A percentile compares a stretch with the other conserved stretches of the same genome.
phyloP scores from a whole-genome alignment of 345 rosid species.

The Heritiera fomes region DNA sequence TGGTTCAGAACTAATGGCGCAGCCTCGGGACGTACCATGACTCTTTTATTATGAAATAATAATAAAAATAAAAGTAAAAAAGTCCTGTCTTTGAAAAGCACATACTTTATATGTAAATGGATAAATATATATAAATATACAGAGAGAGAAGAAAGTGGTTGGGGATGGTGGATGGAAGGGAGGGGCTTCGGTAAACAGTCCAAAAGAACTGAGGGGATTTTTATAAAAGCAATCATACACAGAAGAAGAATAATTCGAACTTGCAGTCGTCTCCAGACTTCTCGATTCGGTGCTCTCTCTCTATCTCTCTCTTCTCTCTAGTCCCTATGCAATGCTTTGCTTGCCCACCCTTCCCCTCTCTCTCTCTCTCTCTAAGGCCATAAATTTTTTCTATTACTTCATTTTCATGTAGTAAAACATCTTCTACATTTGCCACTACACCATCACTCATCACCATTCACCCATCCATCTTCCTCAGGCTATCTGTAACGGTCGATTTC shows the following conservation, averaged over 20 bases:
- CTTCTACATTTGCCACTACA: not conserved
- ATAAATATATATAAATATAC: too few relatives aligned
- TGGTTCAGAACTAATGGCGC: conserved; percentile 39
- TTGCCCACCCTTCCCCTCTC: not conserved
- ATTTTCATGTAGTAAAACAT: not conserved
- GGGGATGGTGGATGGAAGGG: not conserved
- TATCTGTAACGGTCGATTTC: conserved; percentile 4
- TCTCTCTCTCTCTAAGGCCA: conserved; percentile 14
- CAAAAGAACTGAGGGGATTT: conserved; percentile 32
- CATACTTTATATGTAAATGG: not conserved
- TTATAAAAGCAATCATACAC: conserved; percentile 55
- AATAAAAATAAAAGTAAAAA: not conserved
- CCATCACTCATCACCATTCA: not conserved
- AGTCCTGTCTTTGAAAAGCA: conserved; percentile 3
- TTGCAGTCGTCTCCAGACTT: conserved; percentile 60
- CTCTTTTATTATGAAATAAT: not conserved
- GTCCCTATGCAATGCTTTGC: conserved; percentile 26
- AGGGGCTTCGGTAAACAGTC: conserved; percentile 16
- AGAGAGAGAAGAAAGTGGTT: not conserved
- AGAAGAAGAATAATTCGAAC: conserved; percentile 82
- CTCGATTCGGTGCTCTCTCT: conserved; percentile 35
- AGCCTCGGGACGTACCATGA: conserved; percentile 44
- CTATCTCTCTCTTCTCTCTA: conserved; percentile 24
- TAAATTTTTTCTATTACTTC: not conserved
- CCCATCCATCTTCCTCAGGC: not conserved